Evolutionary conservation across 1,284 basidiomycete genomes (phyloP), one percentile per base, ranked within the genome.

Genomic region (Cryptococcus floricola): DNA sequence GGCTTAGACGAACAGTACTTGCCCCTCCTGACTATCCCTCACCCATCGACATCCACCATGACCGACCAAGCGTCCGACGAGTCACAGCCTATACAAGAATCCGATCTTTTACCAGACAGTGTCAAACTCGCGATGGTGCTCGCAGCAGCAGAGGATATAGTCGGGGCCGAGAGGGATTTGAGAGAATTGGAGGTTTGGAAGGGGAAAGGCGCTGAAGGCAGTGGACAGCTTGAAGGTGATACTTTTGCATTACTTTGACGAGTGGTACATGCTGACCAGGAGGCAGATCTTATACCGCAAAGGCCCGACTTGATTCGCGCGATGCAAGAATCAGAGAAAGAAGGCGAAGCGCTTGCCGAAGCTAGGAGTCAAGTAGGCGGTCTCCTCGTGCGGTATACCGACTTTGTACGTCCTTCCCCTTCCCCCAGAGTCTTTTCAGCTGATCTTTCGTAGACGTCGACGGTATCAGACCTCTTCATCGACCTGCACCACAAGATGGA

Each of bases 391-490:
- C 60, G 67, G 45, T 74, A 75, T 51, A 67, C 60, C 46, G 67
- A 70, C 5, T 73, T 68, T 53, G 73, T 73, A 45, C 57, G 71
- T 67, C 6, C 37, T 18, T 19, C 7, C 18, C 31, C 10, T 28
- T 16, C 14, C 23, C 19, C 27, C 18, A 28, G 19, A 13, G n/a
- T 23, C 5, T 46, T 51, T 39, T 16, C 3, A 39, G n/a, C 16
- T 52, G 23, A 13, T 12, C 39, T 23, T 19, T 12, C 25, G 28
- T 31, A 75, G 73, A 71, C 71, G 5, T 57, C 54, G 9, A 69
- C 73, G 7, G 64, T 67, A 2, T 75, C 73, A 0, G 73, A 74
- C 23, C 54, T 74, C 42, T 75, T 75, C 48, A 52, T 75, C 5
- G 64, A 67, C 16, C 39, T 75, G 43, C 73, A 74, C 55, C 61